Percentiles rank a stretch among this genome's conserved stretches.
Conservation (phyloP, 768 basidiomycete species). For the Asterophora parasitica region DNA sequence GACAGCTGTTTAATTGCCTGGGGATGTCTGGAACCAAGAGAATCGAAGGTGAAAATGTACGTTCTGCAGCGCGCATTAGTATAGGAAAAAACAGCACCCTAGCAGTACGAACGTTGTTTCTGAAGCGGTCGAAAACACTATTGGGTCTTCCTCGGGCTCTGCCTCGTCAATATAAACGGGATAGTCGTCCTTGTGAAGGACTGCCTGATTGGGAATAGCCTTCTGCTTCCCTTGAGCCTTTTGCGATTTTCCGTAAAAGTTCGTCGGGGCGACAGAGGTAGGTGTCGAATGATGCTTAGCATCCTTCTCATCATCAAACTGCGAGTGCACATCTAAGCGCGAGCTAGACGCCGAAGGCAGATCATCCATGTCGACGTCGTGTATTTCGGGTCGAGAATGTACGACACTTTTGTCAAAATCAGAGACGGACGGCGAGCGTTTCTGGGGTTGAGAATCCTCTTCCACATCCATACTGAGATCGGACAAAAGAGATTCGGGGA, state of each 20-base stretch:
- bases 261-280: conserved; percentile 1
- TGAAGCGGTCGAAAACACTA: neutral
- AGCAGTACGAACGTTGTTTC: conserved; percentile 3
- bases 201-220: conserved; percentile 9
- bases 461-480: conserved; percentile 15
- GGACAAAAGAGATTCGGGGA: conserved; percentile 6
- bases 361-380: conserved; percentile 12
- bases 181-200: neutral
- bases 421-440: conserved; percentile 8
- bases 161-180: neutral
- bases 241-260: conserved; percentile 11
- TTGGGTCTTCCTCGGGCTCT: conserved; percentile 2
- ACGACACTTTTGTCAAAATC: conserved; percentile 1
- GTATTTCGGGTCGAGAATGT: neutral
- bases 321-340: neutral
- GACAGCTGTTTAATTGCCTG: conserved; percentile 57
- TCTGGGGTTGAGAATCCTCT: neutral
- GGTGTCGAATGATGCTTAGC: neutral
- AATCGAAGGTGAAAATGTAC: conserved; percentile 87
- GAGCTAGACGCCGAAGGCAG: conserved; percentile 3
- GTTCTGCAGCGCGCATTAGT: conserved; percentile 40
- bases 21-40: conserved; percentile 70
- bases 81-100: conserved; percentile 3
- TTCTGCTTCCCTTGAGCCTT: conserved; percentile 19
- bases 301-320: conserved; percentile 1